Percentiles rank a stretch among this genome's conserved stretches.
phyloP scores from a whole-genome alignment of 768 basidiomycete genomes.

The Naganishia randhawae region DNA sequence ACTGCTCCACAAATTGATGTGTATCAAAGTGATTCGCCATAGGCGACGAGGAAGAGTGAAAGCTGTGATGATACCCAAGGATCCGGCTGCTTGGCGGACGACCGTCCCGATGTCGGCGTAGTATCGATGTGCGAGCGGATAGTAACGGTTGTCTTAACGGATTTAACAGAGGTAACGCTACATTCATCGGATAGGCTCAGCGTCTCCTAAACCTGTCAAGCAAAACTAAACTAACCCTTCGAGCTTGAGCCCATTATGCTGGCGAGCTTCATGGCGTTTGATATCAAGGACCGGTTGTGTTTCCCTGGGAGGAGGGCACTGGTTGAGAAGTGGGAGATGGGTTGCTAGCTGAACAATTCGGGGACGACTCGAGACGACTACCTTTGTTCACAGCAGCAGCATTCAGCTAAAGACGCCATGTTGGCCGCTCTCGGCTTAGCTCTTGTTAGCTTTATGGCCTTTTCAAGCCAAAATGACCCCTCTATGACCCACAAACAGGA shows the following conservation, averaged over 20 bases:
- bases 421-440: background rate
- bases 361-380: too few species aligned
- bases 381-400: too few species aligned
- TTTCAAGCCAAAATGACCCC: too few species aligned
- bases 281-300: background rate
- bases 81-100: background rate
- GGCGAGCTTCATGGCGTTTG: background rate
- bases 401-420: too few species aligned
- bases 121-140: background rate
- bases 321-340: too few species aligned
- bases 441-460: background rate
- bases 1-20: conserved; percentile 84
- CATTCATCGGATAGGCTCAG: background rate
- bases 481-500: too few species aligned
- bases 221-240: conserved; percentile 2
- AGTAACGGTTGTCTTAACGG: too few species aligned
- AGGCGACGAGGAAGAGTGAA: conserved; percentile 13
- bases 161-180: background rate
- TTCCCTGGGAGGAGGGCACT: too few species aligned
- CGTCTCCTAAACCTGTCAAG: too few species aligned
- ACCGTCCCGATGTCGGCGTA: background rate
- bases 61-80: background rate
- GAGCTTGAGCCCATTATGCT: background rate
- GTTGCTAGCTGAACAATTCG: too few species aligned
- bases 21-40: conserved; percentile 74